Base-by-base conservation (phyloP, 2,329 filamentous ascomycete genomes). In the Xylariaceae sp. region DNA sequence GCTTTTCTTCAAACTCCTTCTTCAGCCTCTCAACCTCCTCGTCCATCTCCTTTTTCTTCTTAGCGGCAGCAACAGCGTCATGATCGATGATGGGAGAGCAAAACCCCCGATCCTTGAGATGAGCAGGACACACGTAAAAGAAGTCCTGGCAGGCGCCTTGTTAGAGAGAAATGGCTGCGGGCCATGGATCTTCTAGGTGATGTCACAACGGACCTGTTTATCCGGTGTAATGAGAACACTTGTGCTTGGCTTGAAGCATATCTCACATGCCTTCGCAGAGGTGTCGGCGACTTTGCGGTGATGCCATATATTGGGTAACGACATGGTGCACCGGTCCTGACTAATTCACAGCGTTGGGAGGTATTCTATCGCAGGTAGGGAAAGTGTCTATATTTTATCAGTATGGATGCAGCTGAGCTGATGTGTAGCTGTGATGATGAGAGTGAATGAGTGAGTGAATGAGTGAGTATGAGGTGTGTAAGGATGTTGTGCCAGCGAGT, bases 211-310 rank as follows among this genome's bases (percentile, higher is more conserved):
- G 69, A 94, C 92, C 85, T 93, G 94, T 69, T 90, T 92, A 69
- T 95, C 92, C 0, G 89, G 84, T 7, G 92, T 95, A 66, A 96
- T 90, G 57, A 99, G 79, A 15, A 97, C 93, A 65, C 88, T 95
- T 5, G 87, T 85, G 60, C 88, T 91, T 7, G 89, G 88, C 75
- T 94, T 96, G 79, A 88, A 95, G 80, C 94, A 97, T 64, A 97
- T 85, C 74, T 91, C 88, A 75, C 94, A 99, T 53, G 90, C 81
- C 75, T 90, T 96, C 10, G 90, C 83, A 1, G 88, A 83, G n/a
- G 85, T 83, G 35, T 96, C 91, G 10, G 92, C 92, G 41, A 97
- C 93, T 66, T 86, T 90, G 53, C 93, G 89, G 65, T 92, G 88
- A 64, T 90, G 86, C 76, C 93, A 97, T 35, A 89, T 75, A 71